A percentile compares a stretch with the other conserved stretches of the same genome.
Conservation (phyloP, 306 rosid species). For the Vigna unguiculata region DNA sequence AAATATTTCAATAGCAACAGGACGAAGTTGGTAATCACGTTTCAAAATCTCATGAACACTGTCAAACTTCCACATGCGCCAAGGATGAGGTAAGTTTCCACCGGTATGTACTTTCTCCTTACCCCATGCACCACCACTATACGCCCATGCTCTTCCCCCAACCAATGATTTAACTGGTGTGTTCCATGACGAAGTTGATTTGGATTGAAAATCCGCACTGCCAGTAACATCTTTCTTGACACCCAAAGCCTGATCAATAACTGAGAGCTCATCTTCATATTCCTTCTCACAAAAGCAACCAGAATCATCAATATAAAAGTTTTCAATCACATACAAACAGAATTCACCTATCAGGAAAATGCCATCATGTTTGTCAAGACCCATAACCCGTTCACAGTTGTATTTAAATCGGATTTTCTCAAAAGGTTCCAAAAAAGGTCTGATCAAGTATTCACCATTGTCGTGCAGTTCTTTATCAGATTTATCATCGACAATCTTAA, state of each 20-base stretch:
- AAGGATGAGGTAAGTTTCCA: conserved; percentile 90
- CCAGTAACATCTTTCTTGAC: conserved; percentile 81
- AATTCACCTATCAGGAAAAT: conserved; percentile 92
- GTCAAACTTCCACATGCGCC: conserved; percentile 99
- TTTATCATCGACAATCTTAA: conserved; percentile 70
- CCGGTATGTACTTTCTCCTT: conserved; percentile 85
- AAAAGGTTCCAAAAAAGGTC: conserved; percentile 90
- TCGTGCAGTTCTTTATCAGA: conserved; percentile 79
- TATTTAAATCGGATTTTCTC: conserved; percentile 90
- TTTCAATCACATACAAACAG: conserved; percentile 94
- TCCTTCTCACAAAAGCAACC: conserved; percentile 95
- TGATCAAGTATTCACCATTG: conserved; percentile 92
- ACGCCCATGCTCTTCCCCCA: conserved; percentile 99
- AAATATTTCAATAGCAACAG: conserved; percentile 98
- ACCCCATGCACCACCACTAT: conserved; percentile 99
- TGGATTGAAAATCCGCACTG: conserved; percentile 82
- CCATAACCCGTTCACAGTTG: conserved; percentile 95
- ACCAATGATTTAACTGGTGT: conserved; percentile 65
- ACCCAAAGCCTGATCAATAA: conserved; percentile 98
- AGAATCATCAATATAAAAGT: conserved; percentile 81
- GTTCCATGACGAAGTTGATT: conserved; percentile 78
- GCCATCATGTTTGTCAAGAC: conserved; percentile 99
- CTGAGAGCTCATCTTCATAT: conserved; percentile 85
- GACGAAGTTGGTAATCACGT: conserved; percentile 99
- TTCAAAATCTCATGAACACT: conserved; percentile 98